These are phyloP conservation scores for Eremothecium coryli DNA, from an alignment of 1,139 yeast genomes.

Conservation along the genomic window DNA sequence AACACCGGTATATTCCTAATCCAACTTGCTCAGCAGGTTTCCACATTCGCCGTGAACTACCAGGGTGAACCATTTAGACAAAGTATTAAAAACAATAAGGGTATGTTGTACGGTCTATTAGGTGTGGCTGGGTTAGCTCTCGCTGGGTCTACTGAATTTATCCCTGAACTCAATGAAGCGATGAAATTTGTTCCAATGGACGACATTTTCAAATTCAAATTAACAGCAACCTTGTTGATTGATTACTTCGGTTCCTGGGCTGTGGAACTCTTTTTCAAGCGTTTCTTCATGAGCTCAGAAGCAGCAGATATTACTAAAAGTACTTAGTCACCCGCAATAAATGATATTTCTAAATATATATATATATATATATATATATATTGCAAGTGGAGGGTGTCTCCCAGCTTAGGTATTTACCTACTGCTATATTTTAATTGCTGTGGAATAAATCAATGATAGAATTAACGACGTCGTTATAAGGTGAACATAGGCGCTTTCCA, in stretches of 20 bases:
- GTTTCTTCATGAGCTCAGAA: constrained; percentile 79
- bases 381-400: not conserved
- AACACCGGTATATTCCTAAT: constrained; percentile 94
- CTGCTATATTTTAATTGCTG: too few species aligned
- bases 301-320: constrained; percentile 78
- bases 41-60: constrained; percentile 95
- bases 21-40: constrained; percentile 92
- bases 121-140: constrained; percentile 87
- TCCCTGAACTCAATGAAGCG: constrained; percentile 89
- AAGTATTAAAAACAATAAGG: constrained; percentile 79
- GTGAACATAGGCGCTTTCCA: constrained; percentile 2
- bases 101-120: constrained; percentile 91
- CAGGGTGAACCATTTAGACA: constrained; percentile 97
- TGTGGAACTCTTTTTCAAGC: constrained; percentile 73
- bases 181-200: constrained; percentile 88
- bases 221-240: constrained; percentile 60
- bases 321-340: not conserved
- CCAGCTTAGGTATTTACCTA: too few species aligned
- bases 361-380: not conserved
- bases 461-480: too few species aligned
- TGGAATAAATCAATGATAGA: too few species aligned
- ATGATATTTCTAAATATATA: not conserved
- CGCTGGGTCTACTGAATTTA: constrained; percentile 86
- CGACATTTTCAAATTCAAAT: constrained; percentile 60
- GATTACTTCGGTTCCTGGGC: constrained; percentile 74